A percentile compares a stretch with the other conserved stretches of the same genome.
Evolutionary conservation across 768 basidiomycete genomes (phyloP).

Genomic region (Mycena haematopus): DNA sequence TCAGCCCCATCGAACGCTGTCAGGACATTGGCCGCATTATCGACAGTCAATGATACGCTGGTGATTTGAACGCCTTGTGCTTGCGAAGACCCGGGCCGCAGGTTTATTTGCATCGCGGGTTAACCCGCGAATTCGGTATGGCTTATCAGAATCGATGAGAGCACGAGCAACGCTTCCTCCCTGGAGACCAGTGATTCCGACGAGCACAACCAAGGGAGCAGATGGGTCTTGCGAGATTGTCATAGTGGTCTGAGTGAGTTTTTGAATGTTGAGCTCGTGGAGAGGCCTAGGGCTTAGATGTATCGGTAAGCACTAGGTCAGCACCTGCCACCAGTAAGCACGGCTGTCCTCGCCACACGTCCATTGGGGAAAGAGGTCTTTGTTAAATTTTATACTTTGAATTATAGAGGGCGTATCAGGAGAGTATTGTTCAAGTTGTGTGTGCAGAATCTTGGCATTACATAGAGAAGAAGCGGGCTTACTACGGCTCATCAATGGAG

Average conservation of each 20-base stretch:
- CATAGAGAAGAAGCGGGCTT: not conserved
- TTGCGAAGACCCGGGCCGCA: slow-evolving; percentile 13
- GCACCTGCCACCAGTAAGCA: not conserved
- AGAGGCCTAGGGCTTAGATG: not conserved
- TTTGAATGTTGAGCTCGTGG: not conserved
- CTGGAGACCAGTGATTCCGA: slow-evolving; percentile 21
- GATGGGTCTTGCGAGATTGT: slow-evolving; percentile 23
- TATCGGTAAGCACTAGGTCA: not conserved
- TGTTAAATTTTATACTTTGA: too few species aligned
- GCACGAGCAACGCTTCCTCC: slow-evolving; percentile 21
- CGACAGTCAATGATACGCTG: slow-evolving; percentile 17
- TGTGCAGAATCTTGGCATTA: not conserved
- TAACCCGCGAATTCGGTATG: slow-evolving; percentile 19
- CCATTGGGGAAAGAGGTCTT: too few species aligned
- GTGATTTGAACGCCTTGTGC: slow-evolving; percentile 20
- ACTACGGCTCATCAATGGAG: not conserved
- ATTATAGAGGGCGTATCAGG: too few species aligned
- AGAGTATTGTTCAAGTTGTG: not conserved
- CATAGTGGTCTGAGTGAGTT: slow-evolving; percentile 4
- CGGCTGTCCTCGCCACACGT: not conserved
- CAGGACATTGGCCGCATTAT: slow-evolving; percentile 10
- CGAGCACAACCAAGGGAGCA: slow-evolving; percentile 20
- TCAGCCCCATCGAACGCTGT: slow-evolving; percentile 22
- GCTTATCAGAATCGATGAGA: slow-evolving; percentile 20
- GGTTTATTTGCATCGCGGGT: slow-evolving; percentile 19